These are phyloP conservation scores for Boletus subparvulus DNA, from an alignment of 768 basidiomycete species.

Conservation along the genomic window DNA sequence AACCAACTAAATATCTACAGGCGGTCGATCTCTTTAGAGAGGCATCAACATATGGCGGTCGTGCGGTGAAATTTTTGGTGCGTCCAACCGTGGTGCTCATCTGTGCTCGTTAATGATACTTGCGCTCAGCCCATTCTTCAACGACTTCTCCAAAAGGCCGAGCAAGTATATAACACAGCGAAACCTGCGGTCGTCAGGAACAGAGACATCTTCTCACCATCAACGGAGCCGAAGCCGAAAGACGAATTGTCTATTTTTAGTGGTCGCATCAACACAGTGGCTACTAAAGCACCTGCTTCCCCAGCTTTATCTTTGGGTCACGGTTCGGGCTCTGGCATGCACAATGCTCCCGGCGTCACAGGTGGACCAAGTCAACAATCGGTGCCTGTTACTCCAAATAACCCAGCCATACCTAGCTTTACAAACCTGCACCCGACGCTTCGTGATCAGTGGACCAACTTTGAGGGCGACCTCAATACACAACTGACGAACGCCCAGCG, in stretches of 20 bases:
- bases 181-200: conserved; percentile 44
- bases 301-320: conserved; percentile 19
- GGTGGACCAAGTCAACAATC: conserved; percentile 32
- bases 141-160: conserved; percentile 61
- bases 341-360: conserved; percentile 8
- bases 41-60: conserved; percentile 61
- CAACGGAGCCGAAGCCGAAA: conserved; percentile 44
- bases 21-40: conserved; percentile 65
- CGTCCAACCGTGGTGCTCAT: conserved; percentile 18
- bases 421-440: conserved; percentile 55
- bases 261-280: conserved; percentile 67
- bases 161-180: conserved; percentile 49
- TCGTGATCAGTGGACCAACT: conserved; percentile 53
- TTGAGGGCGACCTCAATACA: conserved; percentile 52
- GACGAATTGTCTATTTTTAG: conserved; percentile 77
- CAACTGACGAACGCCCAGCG: conserved; percentile 44
- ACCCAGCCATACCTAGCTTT: conserved; percentile 29
- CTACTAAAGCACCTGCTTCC: conserved; percentile 41
- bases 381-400: conserved; percentile 31
- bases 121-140: conserved; percentile 60
- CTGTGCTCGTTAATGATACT: conserved; percentile 1
- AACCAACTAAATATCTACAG: conserved; percentile 8
- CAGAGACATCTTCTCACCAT: conserved; percentile 57
- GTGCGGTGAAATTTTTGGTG: conserved; percentile 70
- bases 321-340: background rate